phyloP scores from a whole-genome alignment of 139 green algal genomes.

The Chlorella sorokiniana region DNA sequence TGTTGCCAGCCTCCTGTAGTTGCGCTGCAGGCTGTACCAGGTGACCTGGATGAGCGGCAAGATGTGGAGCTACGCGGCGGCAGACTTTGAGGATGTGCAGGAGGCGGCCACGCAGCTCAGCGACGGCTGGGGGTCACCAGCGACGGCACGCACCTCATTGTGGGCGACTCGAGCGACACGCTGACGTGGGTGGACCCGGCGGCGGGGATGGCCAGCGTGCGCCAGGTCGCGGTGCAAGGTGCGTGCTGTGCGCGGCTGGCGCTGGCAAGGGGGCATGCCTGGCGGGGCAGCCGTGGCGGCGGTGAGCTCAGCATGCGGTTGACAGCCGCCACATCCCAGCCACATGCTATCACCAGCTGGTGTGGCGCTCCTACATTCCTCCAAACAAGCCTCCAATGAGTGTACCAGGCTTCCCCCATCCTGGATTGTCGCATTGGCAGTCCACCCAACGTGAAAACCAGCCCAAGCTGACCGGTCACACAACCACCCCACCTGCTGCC shows the following conservation, averaged over 20 bases:
- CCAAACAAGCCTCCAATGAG: too few relatives aligned
- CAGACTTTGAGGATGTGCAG: slow-evolving; percentile 39
- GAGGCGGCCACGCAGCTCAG: slow-evolving; percentile 53
- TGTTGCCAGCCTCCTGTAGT: not conserved
- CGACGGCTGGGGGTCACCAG: slow-evolving; percentile 88
- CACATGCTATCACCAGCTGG: too few relatives aligned
- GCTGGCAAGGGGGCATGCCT: not conserved
- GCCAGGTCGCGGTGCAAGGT: slow-evolving; percentile 40
- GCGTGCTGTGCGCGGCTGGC: not conserved
- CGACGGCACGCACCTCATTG: slow-evolving; percentile 68
- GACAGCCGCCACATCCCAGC: too few relatives aligned
- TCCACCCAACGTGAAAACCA: too few relatives aligned
- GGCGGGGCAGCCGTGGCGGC: too few relatives aligned
- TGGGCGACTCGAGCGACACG: slow-evolving; percentile 69
- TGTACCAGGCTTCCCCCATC: too few relatives aligned
- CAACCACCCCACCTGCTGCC: not conserved
- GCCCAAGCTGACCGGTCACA: too few relatives aligned
- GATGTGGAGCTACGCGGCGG: slow-evolving; percentile 44
- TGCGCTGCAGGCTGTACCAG: slow-evolving; percentile 67
- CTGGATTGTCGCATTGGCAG: not conserved
- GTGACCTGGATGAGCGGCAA: slow-evolving; percentile 67
- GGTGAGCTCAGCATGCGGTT: too few relatives aligned
- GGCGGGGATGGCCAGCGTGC: slow-evolving; percentile 29
- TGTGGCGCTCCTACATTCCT: too few relatives aligned
- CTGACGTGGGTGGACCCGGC: slow-evolving; percentile 71